Conservation (phyloP, 768 basidiomycete species). For the Macrolepiota albuminosa region DNA sequence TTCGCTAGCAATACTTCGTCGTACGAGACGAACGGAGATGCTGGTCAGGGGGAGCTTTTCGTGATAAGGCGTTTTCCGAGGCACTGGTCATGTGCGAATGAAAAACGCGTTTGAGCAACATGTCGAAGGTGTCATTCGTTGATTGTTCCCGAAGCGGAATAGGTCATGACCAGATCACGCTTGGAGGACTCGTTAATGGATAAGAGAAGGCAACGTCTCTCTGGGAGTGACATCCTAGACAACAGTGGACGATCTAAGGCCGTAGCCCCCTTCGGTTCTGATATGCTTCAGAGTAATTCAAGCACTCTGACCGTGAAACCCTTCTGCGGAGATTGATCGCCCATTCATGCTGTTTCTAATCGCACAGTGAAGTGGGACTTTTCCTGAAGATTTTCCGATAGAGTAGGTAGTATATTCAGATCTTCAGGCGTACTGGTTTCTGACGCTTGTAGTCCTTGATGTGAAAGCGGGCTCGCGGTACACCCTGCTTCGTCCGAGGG, state of each 20-base stretch:
- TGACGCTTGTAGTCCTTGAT: background rate
- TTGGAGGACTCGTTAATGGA: background rate
- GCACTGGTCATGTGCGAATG: background rate
- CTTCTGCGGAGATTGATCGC: background rate
- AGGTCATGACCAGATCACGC: background rate
- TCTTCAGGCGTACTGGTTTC: background rate
- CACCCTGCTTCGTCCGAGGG: slow-evolving; percentile 13
- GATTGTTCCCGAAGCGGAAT: background rate
- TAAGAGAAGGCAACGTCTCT: background rate
- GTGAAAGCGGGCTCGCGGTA: background rate
- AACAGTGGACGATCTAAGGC: background rate
- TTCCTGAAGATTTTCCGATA: background rate
- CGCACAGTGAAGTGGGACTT: background rate
- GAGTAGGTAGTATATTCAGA: background rate
- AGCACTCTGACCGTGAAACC: background rate
- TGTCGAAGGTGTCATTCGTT: background rate
- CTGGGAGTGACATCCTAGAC: too few species aligned
- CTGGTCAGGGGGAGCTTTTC: background rate
- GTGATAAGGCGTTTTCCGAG: background rate
- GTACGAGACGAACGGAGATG: slow-evolving; percentile 13
- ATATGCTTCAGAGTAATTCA: background rate
- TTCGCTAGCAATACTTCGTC: background rate
- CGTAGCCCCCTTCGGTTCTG: background rate
- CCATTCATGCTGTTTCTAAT: background rate
- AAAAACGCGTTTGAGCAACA: background rate